Evolutionary conservation across 2,329 filamentous ascomycete genomes (phyloP), one percentile per base, ranked within the genome.

Genomic region (Ascochyta clinopodiicola): DNA sequence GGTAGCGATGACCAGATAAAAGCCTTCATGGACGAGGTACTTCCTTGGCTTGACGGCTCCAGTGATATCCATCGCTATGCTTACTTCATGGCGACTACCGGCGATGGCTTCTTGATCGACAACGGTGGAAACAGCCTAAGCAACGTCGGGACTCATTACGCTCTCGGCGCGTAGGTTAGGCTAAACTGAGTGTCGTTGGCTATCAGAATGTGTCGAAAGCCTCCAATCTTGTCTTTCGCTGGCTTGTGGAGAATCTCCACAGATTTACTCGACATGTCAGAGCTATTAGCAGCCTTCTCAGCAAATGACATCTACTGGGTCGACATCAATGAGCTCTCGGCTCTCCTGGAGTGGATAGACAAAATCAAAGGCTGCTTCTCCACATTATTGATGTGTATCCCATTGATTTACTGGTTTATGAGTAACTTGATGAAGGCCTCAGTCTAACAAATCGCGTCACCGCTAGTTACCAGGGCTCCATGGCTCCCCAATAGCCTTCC

Each of bases 11-110:
- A 40, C 1, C 45, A 73, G 12, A 50, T 67, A 7, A 47, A 44
- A 21, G 4, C 12, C 0, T 75, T 75, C 31, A 42, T 75, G 15
- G 56, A 66, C 12, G 56, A 67, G 2, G 66, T 68, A 2, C 43
- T 76, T 25, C 69, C 71, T 1, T 76, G 70, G 71, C 49, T 76
- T 56, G 73, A 76, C 46, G 37, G 4, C 0, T 56, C 62, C 13
- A 31, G 39, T 13, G 70, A 68, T 31, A 56, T 75, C 5, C 64
- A 73, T 36, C 60, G 70, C 1, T 76, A 75, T 59, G 66, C 71
- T 0, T 71, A 72, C 24, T 62, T 63, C 12, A 64, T 66, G 68
- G 66, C 66, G 0, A 39, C 42, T 4, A 44, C 43, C 0, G 63
- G 63, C 0, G 37, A 53, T 1, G 66, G 66, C 0, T 32, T 52